Evolutionary conservation across 768 basidiomycete species (phyloP).

Genomic region (Boletus bicolor): DNA sequence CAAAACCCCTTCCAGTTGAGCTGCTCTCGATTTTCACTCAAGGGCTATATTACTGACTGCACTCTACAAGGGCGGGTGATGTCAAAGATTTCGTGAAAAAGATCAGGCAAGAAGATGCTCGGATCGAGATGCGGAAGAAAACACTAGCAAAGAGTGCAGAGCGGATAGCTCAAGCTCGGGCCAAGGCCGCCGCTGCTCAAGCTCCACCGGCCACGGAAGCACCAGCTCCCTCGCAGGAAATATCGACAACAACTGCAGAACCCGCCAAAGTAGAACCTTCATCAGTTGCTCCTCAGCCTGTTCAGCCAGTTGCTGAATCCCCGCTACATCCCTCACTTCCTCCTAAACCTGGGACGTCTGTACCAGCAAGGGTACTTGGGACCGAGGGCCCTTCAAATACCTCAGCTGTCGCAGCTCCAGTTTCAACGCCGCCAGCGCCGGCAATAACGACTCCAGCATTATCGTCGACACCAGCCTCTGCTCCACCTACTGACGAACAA

Average conservation of each 20-base stretch:
- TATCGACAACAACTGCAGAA: conserved; percentile 9
- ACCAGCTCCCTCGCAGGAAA: conserved; percentile 17
- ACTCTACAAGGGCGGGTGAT: conserved; percentile 55
- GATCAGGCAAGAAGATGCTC: conserved; percentile 61
- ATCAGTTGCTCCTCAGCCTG: neutral
- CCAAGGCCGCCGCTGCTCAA: conserved; percentile 38
- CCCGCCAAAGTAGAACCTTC: conserved; percentile 21
- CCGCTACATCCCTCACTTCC: conserved; percentile 69
- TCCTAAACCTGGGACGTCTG: conserved; percentile 56
- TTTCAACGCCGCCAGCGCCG: conserved; percentile 7
- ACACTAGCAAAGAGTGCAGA: conserved; percentile 38
- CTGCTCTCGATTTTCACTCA: conserved; percentile 11
- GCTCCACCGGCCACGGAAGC: conserved; percentile 21
- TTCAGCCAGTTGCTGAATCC: conserved; percentile 31
- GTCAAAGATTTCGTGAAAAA: conserved; percentile 74
- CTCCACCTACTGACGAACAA: conserved; percentile 43
- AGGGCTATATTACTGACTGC: conserved; percentile 1
- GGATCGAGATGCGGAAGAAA: conserved; percentile 52
- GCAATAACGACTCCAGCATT: conserved; percentile 17
- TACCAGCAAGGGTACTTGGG: conserved; percentile 31
- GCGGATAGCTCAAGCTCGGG: conserved; percentile 38
- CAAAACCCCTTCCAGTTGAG: conserved; percentile 65
- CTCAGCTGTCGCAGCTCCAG: conserved; percentile 6
- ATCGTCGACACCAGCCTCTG: conserved; percentile 23
- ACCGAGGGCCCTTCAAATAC: conserved; percentile 32